Evolutionary conservation across 2,329 filamentous ascomycete genomes (phyloP), one percentile per base, ranked within the genome.

Genomic region (Coniella lustricola): DNA sequence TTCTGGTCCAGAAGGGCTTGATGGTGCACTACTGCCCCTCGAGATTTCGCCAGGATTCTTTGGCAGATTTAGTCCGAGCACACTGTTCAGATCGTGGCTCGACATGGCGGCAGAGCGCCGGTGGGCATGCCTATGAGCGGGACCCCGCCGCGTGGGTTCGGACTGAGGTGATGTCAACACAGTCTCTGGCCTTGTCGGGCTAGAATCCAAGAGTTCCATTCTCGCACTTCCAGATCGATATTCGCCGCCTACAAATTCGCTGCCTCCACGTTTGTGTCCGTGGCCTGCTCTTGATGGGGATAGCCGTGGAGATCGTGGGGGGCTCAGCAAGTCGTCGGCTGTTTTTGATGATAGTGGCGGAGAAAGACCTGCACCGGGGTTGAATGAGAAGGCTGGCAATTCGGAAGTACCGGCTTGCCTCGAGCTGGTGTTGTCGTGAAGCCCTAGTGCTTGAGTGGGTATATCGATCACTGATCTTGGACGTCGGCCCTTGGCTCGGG

Each of bases 221-320:
- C 51, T 53, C 0, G 76, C 71, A 41, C 76, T 78, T 12, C 78
- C 69, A 66, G 74, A 65, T 57, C 80, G 71, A 56, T 76, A 67
- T 57, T 84, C 85, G 7, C 85, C 87, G 33, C 88, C 88, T 40
- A 94, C 86, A 59, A 94, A 90, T 63, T 95, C 90, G 62, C 90
- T 95, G 22, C 82, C 85, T 46, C 86, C 86, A 59, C 90, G 79
- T 58, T 84, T 77, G 64, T 95, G 90, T 25, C 85, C 82, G 61
- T 90, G 86, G 18, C 83, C 81, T 29, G 69, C 68, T 20, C 79
- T 74, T 17, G 76, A 71, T 16, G 82, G 74, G 7, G 70, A 64
- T 1, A 69, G 62, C 33, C 68, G 66, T 2, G 71, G 68, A 3
- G 77, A 76, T 14, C 75, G 65, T 0, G 78, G 74, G 13, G 80